Evolutionary conservation across 129 eudicot genomes (phyloP).

Genomic region (Chrysanthemum makinoi): DNA sequence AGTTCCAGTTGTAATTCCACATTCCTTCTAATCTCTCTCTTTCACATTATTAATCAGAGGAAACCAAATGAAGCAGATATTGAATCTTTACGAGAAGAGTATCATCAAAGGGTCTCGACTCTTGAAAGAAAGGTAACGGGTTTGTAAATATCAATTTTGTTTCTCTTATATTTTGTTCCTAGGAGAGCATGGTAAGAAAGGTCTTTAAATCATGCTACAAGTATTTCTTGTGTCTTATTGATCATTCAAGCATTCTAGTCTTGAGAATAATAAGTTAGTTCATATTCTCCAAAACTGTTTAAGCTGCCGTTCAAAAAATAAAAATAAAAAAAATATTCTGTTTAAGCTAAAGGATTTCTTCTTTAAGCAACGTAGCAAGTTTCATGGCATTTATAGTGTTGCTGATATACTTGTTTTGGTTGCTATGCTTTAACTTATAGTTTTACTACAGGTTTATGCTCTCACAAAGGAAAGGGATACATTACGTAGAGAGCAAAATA

Average conservation of each 20-base stretch:
- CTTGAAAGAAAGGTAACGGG: slow-evolving; percentile 80
- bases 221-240: not conserved
- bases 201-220: not conserved
- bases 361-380: not conserved
- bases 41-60: slow-evolving; percentile 46
- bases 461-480: slow-evolving; percentile 93
- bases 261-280: not conserved
- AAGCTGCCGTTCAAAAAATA: no score
- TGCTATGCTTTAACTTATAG: not conserved
- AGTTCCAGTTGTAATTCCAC: not conserved
- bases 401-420: slow-evolving; percentile 9
- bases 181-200: slow-evolving; percentile 14
- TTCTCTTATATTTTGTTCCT: not conserved
- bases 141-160: slow-evolving; percentile 1
- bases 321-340: no score
- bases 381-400: not conserved
- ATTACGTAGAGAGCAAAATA: slow-evolving; percentile 89
- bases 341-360: not conserved
- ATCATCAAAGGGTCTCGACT: slow-evolving; percentile 82
- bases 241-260: not conserved
- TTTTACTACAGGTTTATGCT: slow-evolving; percentile 72
- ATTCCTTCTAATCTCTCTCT: slow-evolving; percentile 14
- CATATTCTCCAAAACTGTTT: not conserved
- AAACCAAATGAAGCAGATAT: slow-evolving; percentile 89
- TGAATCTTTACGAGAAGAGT: slow-evolving; percentile 87